Evolutionary conservation across 495 filamentous ascomycete species (phyloP).

Genomic region (Bryoglossum gracile): DNA sequence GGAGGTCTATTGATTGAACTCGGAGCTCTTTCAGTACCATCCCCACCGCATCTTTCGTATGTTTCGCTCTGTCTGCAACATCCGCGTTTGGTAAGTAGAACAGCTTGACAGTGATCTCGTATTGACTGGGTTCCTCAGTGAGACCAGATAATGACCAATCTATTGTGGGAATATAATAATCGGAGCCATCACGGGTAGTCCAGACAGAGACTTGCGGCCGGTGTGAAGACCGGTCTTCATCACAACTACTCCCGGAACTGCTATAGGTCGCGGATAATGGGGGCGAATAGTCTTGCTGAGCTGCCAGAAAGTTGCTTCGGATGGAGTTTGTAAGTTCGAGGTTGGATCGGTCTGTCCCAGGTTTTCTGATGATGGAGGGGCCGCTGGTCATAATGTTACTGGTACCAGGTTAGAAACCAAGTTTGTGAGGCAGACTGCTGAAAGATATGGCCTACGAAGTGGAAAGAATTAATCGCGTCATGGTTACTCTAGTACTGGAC

Average conservation of each 20-base stretch:
- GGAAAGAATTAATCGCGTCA: conserved; percentile 79
- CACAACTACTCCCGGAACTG: conserved; percentile 8
- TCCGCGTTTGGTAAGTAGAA: conserved; percentile 78
- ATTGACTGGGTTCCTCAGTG: conserved; percentile 68
- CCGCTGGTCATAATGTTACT: conserved; percentile 82
- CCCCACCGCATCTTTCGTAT: conserved; percentile 69
- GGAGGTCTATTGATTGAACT: conserved; percentile 69
- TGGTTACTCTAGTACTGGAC: conserved; percentile 27
- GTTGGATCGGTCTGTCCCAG: conserved; percentile 70
- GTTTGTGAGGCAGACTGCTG: too few species aligned
- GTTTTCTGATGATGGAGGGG: conserved; percentile 72
- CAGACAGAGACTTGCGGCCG: conserved; percentile 41
- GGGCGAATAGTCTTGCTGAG: conserved; percentile 51
- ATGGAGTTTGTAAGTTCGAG: conserved; percentile 83
- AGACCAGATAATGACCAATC: conserved; percentile 64
- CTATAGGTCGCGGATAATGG: conserved; percentile 23
- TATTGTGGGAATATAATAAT: conserved; percentile 69
- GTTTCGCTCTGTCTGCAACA: conserved; percentile 48
- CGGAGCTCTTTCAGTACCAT: conserved; percentile 73
- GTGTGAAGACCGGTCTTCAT: conserved; percentile 22
- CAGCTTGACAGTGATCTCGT: conserved; percentile 90
- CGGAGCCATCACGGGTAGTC: conserved; percentile 53
- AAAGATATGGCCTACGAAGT: conserved; percentile 56
- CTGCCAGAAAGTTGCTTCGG: conserved; percentile 67
- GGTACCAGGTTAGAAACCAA: conserved; percentile 6